Evolutionary conservation across 495 filamentous ascomycete species (phyloP).

Genomic region (Pyronema domesticum): DNA sequence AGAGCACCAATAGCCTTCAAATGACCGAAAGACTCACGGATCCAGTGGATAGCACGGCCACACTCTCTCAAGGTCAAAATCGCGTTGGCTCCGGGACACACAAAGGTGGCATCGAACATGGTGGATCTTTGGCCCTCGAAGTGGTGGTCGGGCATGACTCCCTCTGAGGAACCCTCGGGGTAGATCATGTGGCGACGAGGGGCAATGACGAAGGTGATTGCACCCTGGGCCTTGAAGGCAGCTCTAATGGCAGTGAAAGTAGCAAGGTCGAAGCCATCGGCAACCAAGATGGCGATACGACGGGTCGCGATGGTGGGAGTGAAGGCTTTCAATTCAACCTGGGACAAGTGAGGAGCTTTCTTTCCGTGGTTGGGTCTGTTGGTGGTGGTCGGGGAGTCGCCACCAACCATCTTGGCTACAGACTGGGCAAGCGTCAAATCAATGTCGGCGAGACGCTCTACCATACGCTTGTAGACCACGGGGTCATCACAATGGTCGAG

Average conservation of each 20-base stretch:
- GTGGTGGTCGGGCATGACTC: constrained; percentile 57
- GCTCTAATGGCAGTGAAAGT: constrained; percentile 47
- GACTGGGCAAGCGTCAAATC: constrained; percentile 51
- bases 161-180: constrained; percentile 34
- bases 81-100: constrained; percentile 56
- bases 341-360: constrained; percentile 43
- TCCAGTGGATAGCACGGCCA: constrained; percentile 65
- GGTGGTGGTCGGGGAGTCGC: constrained; percentile 33
- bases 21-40: constrained; percentile 76
- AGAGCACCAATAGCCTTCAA: constrained; percentile 72
- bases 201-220: constrained; percentile 56
- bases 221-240: constrained; percentile 41
- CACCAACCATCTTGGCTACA: constrained; percentile 54
- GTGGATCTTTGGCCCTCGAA: constrained; percentile 69
- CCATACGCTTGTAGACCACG: constrained; percentile 57
- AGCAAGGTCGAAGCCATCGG: constrained; percentile 58
- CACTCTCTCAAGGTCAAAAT: constrained; percentile 36
- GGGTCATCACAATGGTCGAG: constrained; percentile 81
- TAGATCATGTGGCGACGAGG: constrained; percentile 42
- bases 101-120: constrained; percentile 68
- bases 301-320: constrained; percentile 52
- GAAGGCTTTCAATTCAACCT: constrained; percentile 45
- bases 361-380: constrained; percentile 45
- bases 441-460: constrained; percentile 51
- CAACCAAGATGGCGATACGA: constrained; percentile 59